phyloP scores from a whole-genome alignment of 306 rosid species.

The Rubus parviflorus region DNA sequence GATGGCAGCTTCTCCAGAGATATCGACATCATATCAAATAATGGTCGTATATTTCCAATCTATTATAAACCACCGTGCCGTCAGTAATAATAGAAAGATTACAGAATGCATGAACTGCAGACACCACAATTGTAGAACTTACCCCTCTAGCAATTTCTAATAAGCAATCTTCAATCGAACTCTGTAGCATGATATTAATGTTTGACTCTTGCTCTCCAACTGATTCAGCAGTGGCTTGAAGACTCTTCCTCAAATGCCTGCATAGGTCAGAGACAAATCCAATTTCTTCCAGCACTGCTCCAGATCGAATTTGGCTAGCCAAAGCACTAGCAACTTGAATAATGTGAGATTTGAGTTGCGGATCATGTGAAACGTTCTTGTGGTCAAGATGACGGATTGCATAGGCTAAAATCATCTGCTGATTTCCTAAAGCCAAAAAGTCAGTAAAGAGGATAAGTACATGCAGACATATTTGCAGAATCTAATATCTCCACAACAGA shows the following conservation, averaged over 20 bases:
- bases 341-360: conserved; percentile 63
- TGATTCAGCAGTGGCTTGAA: conserved; percentile 68
- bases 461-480: background rate
- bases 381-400: conserved; percentile 93
- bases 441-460: background rate
- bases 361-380: conserved; percentile 79
- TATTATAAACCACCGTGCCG: conserved; percentile 33
- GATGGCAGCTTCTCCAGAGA: conserved; percentile 77
- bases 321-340: conserved; percentile 78
- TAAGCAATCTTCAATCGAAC: conserved; percentile 83
- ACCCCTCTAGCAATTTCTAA: conserved; percentile 86
- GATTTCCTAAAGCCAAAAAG: conserved; percentile 60
- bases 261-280: conserved; percentile 92
- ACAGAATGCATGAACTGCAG: conserved; percentile 15
- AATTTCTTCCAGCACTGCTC: conserved; percentile 62
- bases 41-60: conserved; percentile 67
- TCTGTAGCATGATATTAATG: conserved; percentile 70
- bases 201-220: conserved; percentile 79
- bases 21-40: conserved; percentile 87
- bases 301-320: conserved; percentile 76
- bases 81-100: conserved; percentile 25
- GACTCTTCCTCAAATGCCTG: conserved; percentile 94
- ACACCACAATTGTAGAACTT: conserved; percentile 17
- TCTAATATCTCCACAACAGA: background rate
- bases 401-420: conserved; percentile 64